Evolutionary conservation across 352 stramenopile species (phyloP).

Genomic region (Globisporangium cylindrosporum): DNA sequence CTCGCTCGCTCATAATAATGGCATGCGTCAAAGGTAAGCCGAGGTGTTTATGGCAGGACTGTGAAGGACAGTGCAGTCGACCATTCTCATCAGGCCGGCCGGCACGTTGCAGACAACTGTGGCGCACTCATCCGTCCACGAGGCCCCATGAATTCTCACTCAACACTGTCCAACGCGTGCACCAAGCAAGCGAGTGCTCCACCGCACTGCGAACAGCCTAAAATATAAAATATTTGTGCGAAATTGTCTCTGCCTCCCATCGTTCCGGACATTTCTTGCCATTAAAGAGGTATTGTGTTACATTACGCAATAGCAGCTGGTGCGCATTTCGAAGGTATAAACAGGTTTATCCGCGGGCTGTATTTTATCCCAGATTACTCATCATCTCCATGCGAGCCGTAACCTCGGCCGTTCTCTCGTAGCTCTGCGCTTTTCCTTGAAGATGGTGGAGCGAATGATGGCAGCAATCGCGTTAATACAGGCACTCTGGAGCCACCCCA

Average conservation of each 20-base stretch:
- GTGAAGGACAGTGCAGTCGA: not conserved
- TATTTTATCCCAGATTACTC: not conserved
- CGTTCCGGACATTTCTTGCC: not conserved
- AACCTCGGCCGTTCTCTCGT: not conserved
- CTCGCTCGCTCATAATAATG: not conserved
- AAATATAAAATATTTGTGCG: not conserved
- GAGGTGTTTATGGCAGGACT: not conserved
- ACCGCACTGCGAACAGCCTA: not conserved
- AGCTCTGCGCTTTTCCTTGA: not conserved
- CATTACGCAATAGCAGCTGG: not conserved
- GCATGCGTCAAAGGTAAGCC: not conserved
- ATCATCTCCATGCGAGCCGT: not conserved
- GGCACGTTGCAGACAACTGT: not conserved
- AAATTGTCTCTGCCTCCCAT: not conserved
- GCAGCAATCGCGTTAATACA: not conserved
- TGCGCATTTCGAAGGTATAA: not conserved
- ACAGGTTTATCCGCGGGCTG: not conserved
- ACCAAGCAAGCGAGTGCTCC: not conserved
- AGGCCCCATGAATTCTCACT: not conserved
- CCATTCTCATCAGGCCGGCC: not conserved
- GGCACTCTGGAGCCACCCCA: not conserved
- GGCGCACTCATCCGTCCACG: not conserved
- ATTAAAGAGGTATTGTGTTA: not conserved
- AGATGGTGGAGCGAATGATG: not conserved
- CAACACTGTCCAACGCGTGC: not conserved